A percentile compares a stretch with the other conserved stretches of the same genome.
These are phyloP conservation scores for Pleurotus giganteus DNA, from an alignment of 768 basidiomycete species.

Conservation along the genomic window DNA sequence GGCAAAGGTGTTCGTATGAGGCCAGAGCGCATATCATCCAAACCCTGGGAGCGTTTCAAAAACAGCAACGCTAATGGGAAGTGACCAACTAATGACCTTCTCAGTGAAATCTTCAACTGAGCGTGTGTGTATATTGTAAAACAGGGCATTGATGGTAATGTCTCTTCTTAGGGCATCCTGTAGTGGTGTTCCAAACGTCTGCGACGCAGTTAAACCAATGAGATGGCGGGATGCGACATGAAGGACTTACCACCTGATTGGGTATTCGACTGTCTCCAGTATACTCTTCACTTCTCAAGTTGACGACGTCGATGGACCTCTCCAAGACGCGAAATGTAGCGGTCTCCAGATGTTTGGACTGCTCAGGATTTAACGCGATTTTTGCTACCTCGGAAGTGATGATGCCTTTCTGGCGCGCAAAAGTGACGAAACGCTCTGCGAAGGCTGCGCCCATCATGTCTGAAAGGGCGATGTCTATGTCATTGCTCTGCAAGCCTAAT, in stretches of 20 bases:
- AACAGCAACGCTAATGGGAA: neutral
- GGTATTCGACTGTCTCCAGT: slow-evolving; percentile 87
- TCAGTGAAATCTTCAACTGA: slow-evolving; percentile 84
- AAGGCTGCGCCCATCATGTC: slow-evolving; percentile 90
- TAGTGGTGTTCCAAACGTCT: slow-evolving; percentile 90
- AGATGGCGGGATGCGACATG: neutral
- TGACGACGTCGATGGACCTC: slow-evolving; percentile 90
- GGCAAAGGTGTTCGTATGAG: slow-evolving; percentile 87
- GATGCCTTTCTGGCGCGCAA: slow-evolving; percentile 49
- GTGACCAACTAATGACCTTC: slow-evolving; percentile 43
- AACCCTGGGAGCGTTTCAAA: slow-evolving; percentile 49
- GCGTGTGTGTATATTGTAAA: slow-evolving; percentile 91
- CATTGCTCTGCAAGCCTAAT: slow-evolving; percentile 77
- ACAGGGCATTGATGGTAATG: slow-evolving; percentile 92
- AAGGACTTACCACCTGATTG: slow-evolving; percentile 66
- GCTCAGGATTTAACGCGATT: slow-evolving; percentile 92
- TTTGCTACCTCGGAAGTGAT: slow-evolving; percentile 65
- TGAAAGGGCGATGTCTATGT: slow-evolving; percentile 90
- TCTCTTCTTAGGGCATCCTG: slow-evolving; percentile 92
- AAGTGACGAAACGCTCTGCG: slow-evolving; percentile 73
- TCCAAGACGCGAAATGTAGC: slow-evolving; percentile 81
- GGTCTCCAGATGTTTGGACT: slow-evolving; percentile 97
- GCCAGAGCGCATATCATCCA: slow-evolving; percentile 77
- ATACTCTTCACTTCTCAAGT: slow-evolving; percentile 91
- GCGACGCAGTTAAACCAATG: neutral